Evolutionary conservation across 169 alveolate genomes (phyloP).

Genomic region (Eimeria necatrix): DNA sequence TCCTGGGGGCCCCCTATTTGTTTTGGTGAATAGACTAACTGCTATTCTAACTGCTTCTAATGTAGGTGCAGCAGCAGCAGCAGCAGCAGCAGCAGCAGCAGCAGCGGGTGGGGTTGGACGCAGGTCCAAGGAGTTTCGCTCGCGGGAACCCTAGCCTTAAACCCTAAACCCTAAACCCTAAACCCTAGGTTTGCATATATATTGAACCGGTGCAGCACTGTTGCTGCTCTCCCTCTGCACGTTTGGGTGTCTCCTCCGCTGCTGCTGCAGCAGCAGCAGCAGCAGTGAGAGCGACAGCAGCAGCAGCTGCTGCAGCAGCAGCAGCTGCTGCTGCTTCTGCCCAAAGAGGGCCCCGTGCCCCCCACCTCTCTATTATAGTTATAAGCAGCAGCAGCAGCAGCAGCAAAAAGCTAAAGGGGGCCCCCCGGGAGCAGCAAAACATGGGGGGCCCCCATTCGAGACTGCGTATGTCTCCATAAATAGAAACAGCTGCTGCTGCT

Average conservation of each 20-base stretch:
- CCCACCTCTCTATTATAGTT: neutral
- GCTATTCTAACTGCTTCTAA: neutral
- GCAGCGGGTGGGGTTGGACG: slow-evolving; percentile 16
- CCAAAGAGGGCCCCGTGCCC: slow-evolving; percentile 19
- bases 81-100: slow-evolving; percentile 70
- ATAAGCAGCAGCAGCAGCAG: slow-evolving; percentile 49
- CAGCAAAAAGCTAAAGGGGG: neutral
- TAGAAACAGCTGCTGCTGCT: slow-evolving; percentile 35
- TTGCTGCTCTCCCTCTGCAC: neutral
- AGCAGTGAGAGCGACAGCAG: slow-evolving; percentile 1
- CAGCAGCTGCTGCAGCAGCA: slow-evolving; percentile 39
- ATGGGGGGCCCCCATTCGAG: neutral
- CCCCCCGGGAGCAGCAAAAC: neutral
- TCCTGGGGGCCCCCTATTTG: neutral
- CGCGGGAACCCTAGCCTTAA: too few relatives aligned
- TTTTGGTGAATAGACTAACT: neutral
- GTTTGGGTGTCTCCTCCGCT: neutral
- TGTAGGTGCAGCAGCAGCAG: slow-evolving; percentile 27
- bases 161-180: slow-evolving; percentile 49
- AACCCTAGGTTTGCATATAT: neutral
- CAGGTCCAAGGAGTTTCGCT: too few relatives aligned
- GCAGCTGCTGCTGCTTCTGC: slow-evolving; percentile 22
- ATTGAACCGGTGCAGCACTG: neutral
- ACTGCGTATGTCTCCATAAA: too few relatives aligned
- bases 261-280: neutral